Evolutionary conservation across 2,329 filamentous ascomycete species (phyloP), one percentile per base, ranked within the genome.

Genomic region (Aschersonia sp.): DNA sequence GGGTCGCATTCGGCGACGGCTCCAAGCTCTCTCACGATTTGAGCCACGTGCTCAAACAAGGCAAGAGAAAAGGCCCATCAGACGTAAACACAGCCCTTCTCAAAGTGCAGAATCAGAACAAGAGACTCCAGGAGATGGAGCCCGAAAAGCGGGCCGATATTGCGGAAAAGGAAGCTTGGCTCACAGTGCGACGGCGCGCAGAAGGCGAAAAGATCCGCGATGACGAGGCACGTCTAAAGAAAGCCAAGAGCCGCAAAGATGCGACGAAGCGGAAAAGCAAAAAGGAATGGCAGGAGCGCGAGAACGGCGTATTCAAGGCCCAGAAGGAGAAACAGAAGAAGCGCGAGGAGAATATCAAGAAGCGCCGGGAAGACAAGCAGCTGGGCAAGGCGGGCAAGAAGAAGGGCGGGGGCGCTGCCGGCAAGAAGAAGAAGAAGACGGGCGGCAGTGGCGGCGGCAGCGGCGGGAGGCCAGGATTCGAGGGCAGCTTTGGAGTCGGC

Each of bases 161-260:
- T 43, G 81, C 88, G 51, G 87, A 96, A 65, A 97, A 97, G 71
- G 90, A 98, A 58, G 72, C 82, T 49, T 98, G 92, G 92, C 72
- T 96, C 50, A 90, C 85, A 44, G 92, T 92, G 2, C 84, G 90
- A 65, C 87, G 87, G 65, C 81, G 85, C 30, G 87, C 84, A 1
- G 86, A 94, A 62, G 92, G 92, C 45, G 89, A 95, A 60, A 85
- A 87, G 61, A 83, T 96, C 35, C 81, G 80, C 51, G 88, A 97
- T 59, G 87, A 95, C 62, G 87, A 87, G 53, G 79, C 77, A 43
- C 68, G 95, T 49, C 74, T 98, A 31, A 96, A 95, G 73, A 96
- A 95, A 73, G 85, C 89, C 0, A 72, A 97, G 55, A 96, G 96
- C 75, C 81, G 90, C 55, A 94, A 95, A 70, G 87, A 96, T 58